Evolutionary conservation across 2,329 filamentous ascomycete species (phyloP), one percentile per base, ranked within the genome.

Genomic region (Exophiala viscosa): DNA sequence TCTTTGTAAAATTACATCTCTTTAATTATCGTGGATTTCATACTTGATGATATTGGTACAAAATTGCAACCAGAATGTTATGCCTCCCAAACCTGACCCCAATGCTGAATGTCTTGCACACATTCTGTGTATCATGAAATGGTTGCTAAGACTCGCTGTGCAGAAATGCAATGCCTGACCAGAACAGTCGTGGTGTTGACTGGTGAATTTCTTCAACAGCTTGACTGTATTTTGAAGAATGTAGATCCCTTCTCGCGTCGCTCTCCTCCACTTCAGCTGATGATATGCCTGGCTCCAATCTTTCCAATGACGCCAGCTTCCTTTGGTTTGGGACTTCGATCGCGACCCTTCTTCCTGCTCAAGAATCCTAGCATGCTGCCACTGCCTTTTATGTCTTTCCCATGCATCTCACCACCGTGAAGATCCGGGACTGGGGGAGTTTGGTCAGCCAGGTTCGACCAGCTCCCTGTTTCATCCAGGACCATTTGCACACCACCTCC

Each of bases 231-330:
- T 5, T 28, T 28, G 23, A 28, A 5, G 23, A 28, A 7, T 28
- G 8, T 28, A 5, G 23, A 2, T 28, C 23, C 8, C 3, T 28
- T 5, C 23, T 28, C 23, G 23, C 10, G 20, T 44, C 20, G 34
- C n/a, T n/a, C 46, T 28, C 42, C 11, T 31, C 11, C 14, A 32
- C 32, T 62, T 74, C 75, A 87, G 63, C 82, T 85, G 66, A 92
- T 86, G 51, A 92, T 81, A 59, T 90, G 85, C 67, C 93, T 80
- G 9, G 93, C 91, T 13, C 93, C 93, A 69, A 97, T 91, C 67
- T 97, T 97, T 52, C 93, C 93, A 53, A 99, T 68, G 6, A 99
- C 91, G 53, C 93, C 93, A 50, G 90, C 82, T 73, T 97, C 91
- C 69, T 90, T 92, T 20, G 91, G 91, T 73, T 96, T 96, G 1